Base-by-base conservation (phyloP, 805 yeast genomes). In the Cyberlindnera mississippiensis region DNA sequence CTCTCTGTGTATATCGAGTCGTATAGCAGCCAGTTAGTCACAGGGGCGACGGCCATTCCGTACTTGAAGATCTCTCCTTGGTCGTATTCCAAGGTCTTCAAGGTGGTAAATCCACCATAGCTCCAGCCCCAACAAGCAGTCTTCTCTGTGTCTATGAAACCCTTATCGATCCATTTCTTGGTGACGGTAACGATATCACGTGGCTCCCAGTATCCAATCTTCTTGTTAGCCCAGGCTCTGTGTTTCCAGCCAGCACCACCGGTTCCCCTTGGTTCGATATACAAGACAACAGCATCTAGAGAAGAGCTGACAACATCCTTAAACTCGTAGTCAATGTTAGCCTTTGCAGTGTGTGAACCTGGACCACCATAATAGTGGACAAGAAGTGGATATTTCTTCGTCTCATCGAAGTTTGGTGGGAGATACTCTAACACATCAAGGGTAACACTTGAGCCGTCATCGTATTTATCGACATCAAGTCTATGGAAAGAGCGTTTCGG, bases 281-380 rank as follows among this genome's bases (percentile, higher is more conserved):
- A 84, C 1, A 93, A 91, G 6, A 93, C 96, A 35, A 93, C 78
- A 2, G 95, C 88, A 53, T 83, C 75, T 48, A 85, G 67, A 48
- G 82, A 80, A 1, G 96, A 77, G 0, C 96, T 84, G 27, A 85
- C 73, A 3, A 82, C 78, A 17, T 84, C 76, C 50, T 89, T 83
- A 62, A 88, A 90, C 11, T 73, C 76, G 29, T 82, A 66, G 0
- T 73, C 59, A 54, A 79, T 87, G 24, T 64, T 57, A 42, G 82
- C 76, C 34, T 69, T 68, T 4, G 89, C 96, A 35, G 75, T 69
- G 63, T 93, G 98, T 2, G 96, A 86, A 28, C 90, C 95, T 4
- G 99, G 99, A 0, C 99, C 99, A 20, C 96, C 97, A 57, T 93
- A 93, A n/a, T 88, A 89, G 58, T 75, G 89, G 55, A 93, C 93